Base-by-base conservation (phyloP, 768 basidiomycete genomes). In the Exsudoporus frostii region DNA sequence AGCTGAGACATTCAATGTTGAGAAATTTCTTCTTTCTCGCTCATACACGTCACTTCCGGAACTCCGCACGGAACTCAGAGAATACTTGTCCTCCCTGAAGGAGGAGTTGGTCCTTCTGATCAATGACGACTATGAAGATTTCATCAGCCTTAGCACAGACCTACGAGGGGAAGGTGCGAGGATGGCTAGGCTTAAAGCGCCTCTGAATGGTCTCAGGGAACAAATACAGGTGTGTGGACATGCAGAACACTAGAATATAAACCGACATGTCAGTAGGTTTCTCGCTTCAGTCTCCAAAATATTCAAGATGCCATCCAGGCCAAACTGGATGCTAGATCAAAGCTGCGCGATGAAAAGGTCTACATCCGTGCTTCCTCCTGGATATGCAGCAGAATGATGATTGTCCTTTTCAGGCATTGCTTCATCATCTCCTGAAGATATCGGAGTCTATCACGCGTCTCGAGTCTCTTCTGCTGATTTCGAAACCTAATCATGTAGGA, bases 111-210 rank as follows among this genome's bases (percentile, higher is more conserved):
- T 98, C 29, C 85, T 85, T 63, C 83, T 98, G 64, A 97, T 98
- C 68, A 98, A 99, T 71, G 88, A 93, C 61, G 97, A 98, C 72
- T 99, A 98, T 65, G 94, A 94, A 68, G 94, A 94, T 14, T 99
- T 98, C 67, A 96, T 98, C 63, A 92, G 90, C 61, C 77, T 99
- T 29, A 95, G 95, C 58, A 94, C 95, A 4, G 93, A 98, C 62
- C 69, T 98, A 58, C 80, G 85, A 59, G 92, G 88, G 40, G 95
- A 98, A 71, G 88, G 90, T 3, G 75, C 77, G 36, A 77, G 92
- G 57, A 68, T 96, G 60, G 77, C 79, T 53, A 74, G 79, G 53
- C 66, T 99, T 52, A 84, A 85, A 58, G 69, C 69, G 24, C 95
- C 96, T 1, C 68, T 99, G 47, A 70, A 64, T 9, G 76, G 74